Evolutionary conservation across 2,329 filamentous ascomycete species (phyloP).

Genomic region (Curvularia sp.): DNA sequence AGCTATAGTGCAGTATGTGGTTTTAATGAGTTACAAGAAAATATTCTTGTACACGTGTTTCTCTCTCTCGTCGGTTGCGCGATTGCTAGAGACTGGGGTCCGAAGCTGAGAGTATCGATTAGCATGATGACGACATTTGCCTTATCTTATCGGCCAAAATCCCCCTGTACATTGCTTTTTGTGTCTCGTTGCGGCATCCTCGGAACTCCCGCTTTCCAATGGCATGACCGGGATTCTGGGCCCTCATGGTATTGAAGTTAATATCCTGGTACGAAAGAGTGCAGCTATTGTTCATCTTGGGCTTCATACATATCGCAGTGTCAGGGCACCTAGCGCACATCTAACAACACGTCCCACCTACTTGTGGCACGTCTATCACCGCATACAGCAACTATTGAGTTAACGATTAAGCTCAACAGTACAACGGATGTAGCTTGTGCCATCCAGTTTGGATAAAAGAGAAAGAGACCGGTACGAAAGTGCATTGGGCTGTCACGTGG

Average conservation of each 20-base stretch:
- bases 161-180: neutral
- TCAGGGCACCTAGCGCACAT: neutral
- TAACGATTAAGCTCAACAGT: neutral
- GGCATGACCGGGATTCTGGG: no score
- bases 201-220: neutral
- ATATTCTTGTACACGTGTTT: neutral
- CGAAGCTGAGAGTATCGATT: neutral
- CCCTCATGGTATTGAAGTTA: neutral
- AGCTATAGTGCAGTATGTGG: neutral
- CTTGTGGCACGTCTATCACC: neutral
- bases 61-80: neutral
- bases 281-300: neutral
- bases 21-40: neutral
- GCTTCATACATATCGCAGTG: neutral
- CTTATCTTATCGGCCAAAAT: neutral
- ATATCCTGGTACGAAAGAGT: neutral
- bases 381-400: neutral
- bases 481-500: neutral
- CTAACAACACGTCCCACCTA: neutral
- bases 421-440: neutral
- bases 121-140: neutral
- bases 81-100: neutral
- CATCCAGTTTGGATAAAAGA: neutral
- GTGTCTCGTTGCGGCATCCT: neutral
- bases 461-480: neutral